A percentile compares a stretch with the other conserved stretches of the same genome.
phyloP scores from a whole-genome alignment of 2,329 filamentous ascomycete genomes.

The Sclerotinia glacialis region DNA sequence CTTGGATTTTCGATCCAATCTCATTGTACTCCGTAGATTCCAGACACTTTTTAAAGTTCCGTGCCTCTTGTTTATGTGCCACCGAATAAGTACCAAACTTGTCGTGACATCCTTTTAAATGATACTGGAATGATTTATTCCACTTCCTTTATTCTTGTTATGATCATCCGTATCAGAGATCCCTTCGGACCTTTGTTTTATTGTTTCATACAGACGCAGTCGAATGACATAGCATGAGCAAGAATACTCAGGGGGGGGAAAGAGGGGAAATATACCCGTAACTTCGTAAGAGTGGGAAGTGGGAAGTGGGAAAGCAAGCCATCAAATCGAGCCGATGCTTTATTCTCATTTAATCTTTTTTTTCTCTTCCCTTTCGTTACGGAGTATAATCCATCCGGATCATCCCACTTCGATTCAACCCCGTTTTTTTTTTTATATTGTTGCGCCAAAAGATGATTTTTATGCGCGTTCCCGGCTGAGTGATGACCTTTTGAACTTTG shows the following conservation, averaged over 20 bases:
- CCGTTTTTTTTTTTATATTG: conserved; percentile 2
- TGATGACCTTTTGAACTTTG: neutral
- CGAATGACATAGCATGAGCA: conserved; percentile 6
- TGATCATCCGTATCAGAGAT: conserved; percentile 30
- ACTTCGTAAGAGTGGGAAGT: conserved; percentile 20
- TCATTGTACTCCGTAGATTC: neutral
- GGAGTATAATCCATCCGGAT: conserved; percentile 29
- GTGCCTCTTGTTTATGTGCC: conserved; percentile 19
- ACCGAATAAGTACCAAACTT: neutral
- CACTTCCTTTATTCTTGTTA: conserved; percentile 24
- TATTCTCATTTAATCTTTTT: conserved; percentile 24
- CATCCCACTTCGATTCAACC: conserved; percentile 18
- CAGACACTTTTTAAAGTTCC: conserved; percentile 13
- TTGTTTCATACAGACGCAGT: conserved; percentile 38
- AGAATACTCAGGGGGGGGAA: conserved; percentile 6
- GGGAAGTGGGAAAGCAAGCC: too few species aligned
- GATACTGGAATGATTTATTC: neutral
- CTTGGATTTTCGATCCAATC: conserved; percentile 12
- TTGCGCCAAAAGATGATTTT: conserved; percentile 8
- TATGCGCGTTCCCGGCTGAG: conserved; percentile 13
- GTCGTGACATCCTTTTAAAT: neutral
- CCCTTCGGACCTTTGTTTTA: conserved; percentile 37
- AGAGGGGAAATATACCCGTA: conserved; percentile 19
- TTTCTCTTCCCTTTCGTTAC: conserved; percentile 24
- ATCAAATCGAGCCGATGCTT: conserved; percentile 14